Percentiles rank a stretch among this genome's conserved stretches.
Evolutionary conservation across 441 rosid genomes (phyloP).

Genomic region (Jatropha podagrica): DNA sequence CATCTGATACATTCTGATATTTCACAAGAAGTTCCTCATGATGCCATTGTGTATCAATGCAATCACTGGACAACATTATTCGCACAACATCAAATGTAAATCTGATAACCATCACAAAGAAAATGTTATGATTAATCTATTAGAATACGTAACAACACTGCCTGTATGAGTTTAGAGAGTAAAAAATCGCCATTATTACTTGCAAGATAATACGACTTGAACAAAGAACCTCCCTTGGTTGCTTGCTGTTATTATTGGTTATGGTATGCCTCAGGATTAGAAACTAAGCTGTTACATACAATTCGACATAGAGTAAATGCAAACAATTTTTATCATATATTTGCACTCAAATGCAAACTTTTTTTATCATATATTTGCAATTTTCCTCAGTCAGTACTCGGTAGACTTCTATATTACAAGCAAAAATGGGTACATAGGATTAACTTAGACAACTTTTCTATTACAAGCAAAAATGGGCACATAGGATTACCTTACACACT

Average conservation of each 20-base stretch:
- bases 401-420: too few relatives aligned
- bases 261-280: neutral
- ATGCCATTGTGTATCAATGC: slow-evolving; percentile 69
- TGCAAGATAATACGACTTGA: neutral
- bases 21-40: slow-evolving; percentile 75
- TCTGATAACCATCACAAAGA: too few relatives aligned
- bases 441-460: neutral
- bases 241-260: neutral
- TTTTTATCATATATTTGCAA: neutral
- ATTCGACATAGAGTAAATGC: neutral
- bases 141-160: slow-evolving; percentile 1
- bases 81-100: slow-evolving; percentile 10
- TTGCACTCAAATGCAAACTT: too few relatives aligned
- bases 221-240: neutral
- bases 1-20: slow-evolving; percentile 91
- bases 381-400: too few relatives aligned
- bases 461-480: neutral
- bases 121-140: neutral
- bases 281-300: neutral
- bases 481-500: neutral
- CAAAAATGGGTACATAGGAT: neutral
- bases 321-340: neutral
- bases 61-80: slow-evolving; percentile 79
- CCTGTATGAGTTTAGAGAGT: neutral
- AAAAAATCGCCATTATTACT: neutral